A percentile compares a stretch with the other conserved stretches of the same genome.
phyloP scores from a whole-genome alignment of 768 basidiomycete genomes.

The Aureoboletus auriporus region DNA sequence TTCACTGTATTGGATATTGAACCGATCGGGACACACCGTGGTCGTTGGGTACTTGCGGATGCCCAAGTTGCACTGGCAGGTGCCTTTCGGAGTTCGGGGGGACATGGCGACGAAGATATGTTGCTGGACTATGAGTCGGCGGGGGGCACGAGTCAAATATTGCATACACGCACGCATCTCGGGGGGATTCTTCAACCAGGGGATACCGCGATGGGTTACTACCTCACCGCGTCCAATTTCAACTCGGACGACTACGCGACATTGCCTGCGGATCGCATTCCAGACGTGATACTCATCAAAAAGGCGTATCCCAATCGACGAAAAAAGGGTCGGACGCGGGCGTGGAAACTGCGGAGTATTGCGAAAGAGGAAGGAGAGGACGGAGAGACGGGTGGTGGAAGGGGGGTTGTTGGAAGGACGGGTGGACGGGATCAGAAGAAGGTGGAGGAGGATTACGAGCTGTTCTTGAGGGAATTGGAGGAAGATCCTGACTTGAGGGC shows the following conservation, averaged over 20 bases:
- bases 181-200: conserved; percentile 93
- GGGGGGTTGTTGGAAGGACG: conserved; percentile 86
- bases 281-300: conserved; percentile 90
- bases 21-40: conserved; percentile 61
- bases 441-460: conserved; percentile 95
- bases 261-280: conserved; percentile 63
- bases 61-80: conserved; percentile 87
- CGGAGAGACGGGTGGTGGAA: conserved; percentile 68
- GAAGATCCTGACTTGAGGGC: conserved; percentile 91
- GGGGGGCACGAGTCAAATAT: conserved; percentile 70
- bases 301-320: conserved; percentile 93
- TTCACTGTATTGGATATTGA: conserved; percentile 96
- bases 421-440: conserved; percentile 89
- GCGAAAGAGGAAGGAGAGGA: conserved; percentile 89
- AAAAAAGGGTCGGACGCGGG: conserved; percentile 83
- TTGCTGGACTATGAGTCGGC: conserved; percentile 62
- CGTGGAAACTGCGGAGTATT: conserved; percentile 89
- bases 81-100: conserved; percentile 60
- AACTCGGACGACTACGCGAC: conserved; percentile 84
- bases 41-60: conserved; percentile 81
- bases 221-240: conserved; percentile 85
- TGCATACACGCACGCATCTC: conserved; percentile 94
- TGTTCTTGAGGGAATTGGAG: conserved; percentile 91
- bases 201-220: conserved; percentile 89
- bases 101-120: conserved; percentile 41